Evolutionary conservation across 805 yeast species (phyloP).

Genomic region (Yarrowia divulgata): DNA sequence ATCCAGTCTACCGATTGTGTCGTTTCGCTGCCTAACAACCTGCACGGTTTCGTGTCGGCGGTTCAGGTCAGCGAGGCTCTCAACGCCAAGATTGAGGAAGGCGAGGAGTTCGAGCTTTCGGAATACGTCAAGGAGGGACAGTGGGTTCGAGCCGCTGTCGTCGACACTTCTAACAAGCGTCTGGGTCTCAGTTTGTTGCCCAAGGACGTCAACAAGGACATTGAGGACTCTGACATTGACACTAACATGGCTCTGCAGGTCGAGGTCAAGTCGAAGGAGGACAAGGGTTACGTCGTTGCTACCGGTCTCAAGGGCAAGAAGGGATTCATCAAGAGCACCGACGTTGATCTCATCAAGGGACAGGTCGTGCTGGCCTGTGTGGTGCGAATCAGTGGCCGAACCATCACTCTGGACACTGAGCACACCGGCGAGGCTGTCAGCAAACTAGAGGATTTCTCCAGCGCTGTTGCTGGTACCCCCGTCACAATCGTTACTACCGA

Average conservation of each 20-base stretch:
- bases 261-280: slow-evolving; percentile 81
- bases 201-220: slow-evolving; percentile 62
- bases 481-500: slow-evolving; percentile 76
- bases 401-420: slow-evolving; percentile 63
- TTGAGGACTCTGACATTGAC: slow-evolving; percentile 58
- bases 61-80: slow-evolving; percentile 63
- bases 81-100: slow-evolving; percentile 58
- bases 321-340: slow-evolving; percentile 70
- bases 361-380: slow-evolving; percentile 71
- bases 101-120: slow-evolving; percentile 53
- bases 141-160: slow-evolving; percentile 85
- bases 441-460: slow-evolving; percentile 70
- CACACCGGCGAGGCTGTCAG: slow-evolving; percentile 56
- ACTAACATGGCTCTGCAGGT: slow-evolving; percentile 75
- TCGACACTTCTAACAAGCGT: slow-evolving; percentile 65
- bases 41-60: slow-evolving; percentile 79
- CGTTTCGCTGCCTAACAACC: slow-evolving; percentile 78
- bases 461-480: slow-evolving; percentile 82
- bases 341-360: slow-evolving; percentile 71
- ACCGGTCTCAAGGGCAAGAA: slow-evolving; percentile 64
- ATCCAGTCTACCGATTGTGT: slow-evolving; percentile 70
- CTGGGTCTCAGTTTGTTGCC: slow-evolving; percentile 80
- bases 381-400: slow-evolving; percentile 59
- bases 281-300: slow-evolving; percentile 84
- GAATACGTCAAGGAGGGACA: slow-evolving; percentile 73